phyloP scores from a whole-genome alignment of 2,329 filamentous ascomycete species.

The Fusarium begoniae region DNA sequence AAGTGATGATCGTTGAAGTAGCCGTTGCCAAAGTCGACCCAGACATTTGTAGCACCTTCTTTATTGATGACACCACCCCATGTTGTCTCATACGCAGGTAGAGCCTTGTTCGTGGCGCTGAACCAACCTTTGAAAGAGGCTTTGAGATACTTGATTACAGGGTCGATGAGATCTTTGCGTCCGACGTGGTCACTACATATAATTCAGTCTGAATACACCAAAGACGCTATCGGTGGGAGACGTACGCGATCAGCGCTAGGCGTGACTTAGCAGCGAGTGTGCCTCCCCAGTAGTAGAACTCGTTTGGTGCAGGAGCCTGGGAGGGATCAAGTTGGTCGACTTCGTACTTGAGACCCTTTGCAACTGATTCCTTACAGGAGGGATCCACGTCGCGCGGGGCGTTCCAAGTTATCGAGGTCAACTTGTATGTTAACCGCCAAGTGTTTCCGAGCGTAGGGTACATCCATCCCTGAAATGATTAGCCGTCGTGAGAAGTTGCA shows the following conservation, averaged over 20 bases:
- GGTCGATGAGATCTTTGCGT: neutral
- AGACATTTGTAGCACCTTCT: neutral
- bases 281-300: neutral
- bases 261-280: neutral
- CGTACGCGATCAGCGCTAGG: neutral
- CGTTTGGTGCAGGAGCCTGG: neutral
- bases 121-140: neutral
- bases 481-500: neutral
- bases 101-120: neutral
- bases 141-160: neutral
- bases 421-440: neutral
- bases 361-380: neutral
- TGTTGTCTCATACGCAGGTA: neutral
- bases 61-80: neutral
- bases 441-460: neutral
- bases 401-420: neutral
- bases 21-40: neutral
- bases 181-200: neutral
- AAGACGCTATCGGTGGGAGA: accelerated
- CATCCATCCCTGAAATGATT: neutral
- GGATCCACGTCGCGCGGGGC: neutral
- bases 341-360: neutral
- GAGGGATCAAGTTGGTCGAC: neutral
- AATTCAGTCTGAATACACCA: neutral
- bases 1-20: neutral